Evolutionary conservation across 331 rosid species (phyloP).

Genomic region (Spiraea crenata): DNA sequence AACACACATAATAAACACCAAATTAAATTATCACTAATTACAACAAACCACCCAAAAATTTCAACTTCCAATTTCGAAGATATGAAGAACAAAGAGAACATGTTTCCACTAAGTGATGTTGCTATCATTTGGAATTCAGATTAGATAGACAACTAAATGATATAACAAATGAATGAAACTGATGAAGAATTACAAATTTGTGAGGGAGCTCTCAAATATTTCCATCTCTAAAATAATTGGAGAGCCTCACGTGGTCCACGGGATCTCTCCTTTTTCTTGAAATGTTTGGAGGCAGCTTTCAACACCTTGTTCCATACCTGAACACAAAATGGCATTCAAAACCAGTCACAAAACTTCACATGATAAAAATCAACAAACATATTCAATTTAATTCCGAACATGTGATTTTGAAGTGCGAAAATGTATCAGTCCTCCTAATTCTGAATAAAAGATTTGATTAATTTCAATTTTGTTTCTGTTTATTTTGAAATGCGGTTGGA

Average conservation of each 20-base stretch:
- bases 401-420: no score
- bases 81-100: not conserved
- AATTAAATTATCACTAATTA: no score
- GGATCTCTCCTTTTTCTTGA: conserved; percentile 82
- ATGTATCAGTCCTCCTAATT: no score
- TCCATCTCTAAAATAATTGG: conserved; percentile 34
- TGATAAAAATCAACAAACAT: not conserved
- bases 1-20: no score
- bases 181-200: conserved; percentile 44
- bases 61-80: no score
- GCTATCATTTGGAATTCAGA: not conserved
- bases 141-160: not conserved
- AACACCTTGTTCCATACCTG: conserved; percentile 74
- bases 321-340: not conserved
- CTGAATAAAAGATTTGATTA: no score
- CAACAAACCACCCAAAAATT: no score
- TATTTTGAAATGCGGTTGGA: no score
- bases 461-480: no score
- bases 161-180: conserved; percentile 35
- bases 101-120: not conserved
- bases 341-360: not conserved
- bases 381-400: no score
- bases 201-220: not conserved
- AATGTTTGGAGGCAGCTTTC: conserved; percentile 80
- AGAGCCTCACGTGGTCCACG: conserved; percentile 47